Evolutionary conservation across 73 alveolate genomes (phyloP).

Genomic region (Tetrahymena elliotti): DNA sequence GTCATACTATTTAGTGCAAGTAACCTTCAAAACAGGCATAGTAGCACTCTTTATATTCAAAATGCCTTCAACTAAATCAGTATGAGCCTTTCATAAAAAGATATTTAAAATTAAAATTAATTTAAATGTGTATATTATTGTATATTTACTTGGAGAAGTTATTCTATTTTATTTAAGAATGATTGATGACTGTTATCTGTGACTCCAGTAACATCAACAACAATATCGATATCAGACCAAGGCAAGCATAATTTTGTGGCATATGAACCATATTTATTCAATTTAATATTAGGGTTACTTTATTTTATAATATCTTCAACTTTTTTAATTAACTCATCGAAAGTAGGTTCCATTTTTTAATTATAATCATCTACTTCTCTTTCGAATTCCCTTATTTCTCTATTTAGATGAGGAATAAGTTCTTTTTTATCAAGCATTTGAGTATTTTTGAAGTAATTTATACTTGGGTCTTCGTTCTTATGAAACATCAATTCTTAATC

Average conservation of each 20-base stretch:
- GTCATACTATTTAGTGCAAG: background rate
- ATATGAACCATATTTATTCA: constrained; percentile 66
- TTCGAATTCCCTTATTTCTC: constrained; percentile 30
- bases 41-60: constrained; percentile 16
- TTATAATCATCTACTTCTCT: constrained; percentile 34
- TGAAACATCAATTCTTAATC: background rate
- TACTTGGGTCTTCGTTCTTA: background rate
- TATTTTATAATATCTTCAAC: constrained; percentile 11
- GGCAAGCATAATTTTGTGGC: constrained; percentile 79
- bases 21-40: constrained; percentile 43
- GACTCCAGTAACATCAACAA: constrained; percentile 31
- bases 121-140: too few relatives aligned
- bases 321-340: constrained; percentile 19
- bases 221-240: constrained; percentile 75
- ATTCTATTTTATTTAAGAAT: background rate
- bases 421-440: background rate
- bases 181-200: background rate
- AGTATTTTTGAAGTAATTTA: background rate
- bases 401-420: background rate
- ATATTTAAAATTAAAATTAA: background rate
- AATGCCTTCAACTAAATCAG: constrained; percentile 10
- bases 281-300: constrained; percentile 5
- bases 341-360: constrained; percentile 4
- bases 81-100: background rate
- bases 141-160: constrained; percentile 19